phyloP scores from a whole-genome alignment of 1,139 yeast genomes.

The Fermentozyma sake region DNA sequence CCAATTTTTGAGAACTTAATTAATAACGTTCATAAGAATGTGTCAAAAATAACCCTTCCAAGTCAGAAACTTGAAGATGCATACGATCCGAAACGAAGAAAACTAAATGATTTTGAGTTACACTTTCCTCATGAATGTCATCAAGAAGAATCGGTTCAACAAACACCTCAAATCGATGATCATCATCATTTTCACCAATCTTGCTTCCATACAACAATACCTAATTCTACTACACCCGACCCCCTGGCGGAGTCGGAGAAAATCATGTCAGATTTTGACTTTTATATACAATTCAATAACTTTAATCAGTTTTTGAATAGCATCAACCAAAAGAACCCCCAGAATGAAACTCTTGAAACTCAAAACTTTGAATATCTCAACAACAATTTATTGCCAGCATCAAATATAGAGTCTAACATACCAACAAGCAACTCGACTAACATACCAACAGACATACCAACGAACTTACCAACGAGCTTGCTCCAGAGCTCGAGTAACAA shows the following conservation, averaged over 20 bases:
- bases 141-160: slow-evolving; percentile 9
- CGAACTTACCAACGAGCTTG: not conserved
- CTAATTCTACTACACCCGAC: slow-evolving; percentile 17
- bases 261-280: slow-evolving; percentile 36
- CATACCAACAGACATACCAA: no score
- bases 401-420: not conserved
- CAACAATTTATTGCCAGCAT: not conserved
- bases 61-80: not conserved
- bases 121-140: slow-evolving; percentile 42
- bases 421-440: not conserved
- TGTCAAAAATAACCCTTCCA: slow-evolving; percentile 7
- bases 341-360: not conserved
- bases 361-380: no score
- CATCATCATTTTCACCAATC: slow-evolving; percentile 38
- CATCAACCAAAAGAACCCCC: slow-evolving; percentile 1
- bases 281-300: slow-evolving; percentile 39
- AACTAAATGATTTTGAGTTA: slow-evolving; percentile 16
- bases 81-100: slow-evolving; percentile 8
- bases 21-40: slow-evolving; percentile 27
- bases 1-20: slow-evolving; percentile 34
- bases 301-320: slow-evolving; percentile 19
- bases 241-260: slow-evolving; percentile 10
- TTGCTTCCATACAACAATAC: slow-evolving; percentile 43
- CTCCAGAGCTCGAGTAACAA: not conserved
- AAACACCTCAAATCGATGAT: slow-evolving; percentile 3